Evolutionary conservation across 1,284 basidiomycete genomes (phyloP), one percentile per base, ranked within the genome.

Genomic region (Trametes versicolor): DNA sequence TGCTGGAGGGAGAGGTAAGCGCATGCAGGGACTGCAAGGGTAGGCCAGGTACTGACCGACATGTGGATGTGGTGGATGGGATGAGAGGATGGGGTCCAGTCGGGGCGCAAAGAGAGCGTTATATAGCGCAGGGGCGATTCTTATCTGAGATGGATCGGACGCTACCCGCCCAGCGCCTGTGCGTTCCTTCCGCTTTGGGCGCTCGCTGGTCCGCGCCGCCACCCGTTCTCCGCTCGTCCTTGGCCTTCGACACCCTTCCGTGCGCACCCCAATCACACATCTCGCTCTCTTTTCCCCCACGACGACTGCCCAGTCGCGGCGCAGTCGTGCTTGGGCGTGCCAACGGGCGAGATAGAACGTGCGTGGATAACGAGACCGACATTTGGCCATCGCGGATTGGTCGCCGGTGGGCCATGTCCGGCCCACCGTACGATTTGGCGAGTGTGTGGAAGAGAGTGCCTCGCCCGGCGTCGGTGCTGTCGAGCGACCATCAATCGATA

Each of bases 11-110:
- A 29, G 37, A 32, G 48, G 56, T 64, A n/a, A 64, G 58, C 39
- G 49, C 2, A 12, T n/a, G 51, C 0, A 1, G 37, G 29, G 43
- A 19, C 37, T 2, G 23, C 57, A 4, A 27, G 13, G 36, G 6
- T 17, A 7, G 4, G 43, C 17, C 21, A 21, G 47, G 50, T 13
- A 70, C 71, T 67, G 27, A 73, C 71, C 41, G 70, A 56, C 71
- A 73, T 73, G 67, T 37, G 65, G 60, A 39, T 58, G 55, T 36
- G 55, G 48, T 49, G 48, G 48, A 49, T 43, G 41, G 48, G 48
- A 29, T 27, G 25, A 29, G 45, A 57, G 43, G 55, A 49, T 36
- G 45, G 45, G 32, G 45, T 25, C 0, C 0, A 29, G 17, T 39
- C 15, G 43, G 5, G 32, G 55, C 41, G 45, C n/a, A 32, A 29